Conservation (phyloP, 2,329 filamentous ascomycete genomes). For the Ascochyta rabiei region DNA sequence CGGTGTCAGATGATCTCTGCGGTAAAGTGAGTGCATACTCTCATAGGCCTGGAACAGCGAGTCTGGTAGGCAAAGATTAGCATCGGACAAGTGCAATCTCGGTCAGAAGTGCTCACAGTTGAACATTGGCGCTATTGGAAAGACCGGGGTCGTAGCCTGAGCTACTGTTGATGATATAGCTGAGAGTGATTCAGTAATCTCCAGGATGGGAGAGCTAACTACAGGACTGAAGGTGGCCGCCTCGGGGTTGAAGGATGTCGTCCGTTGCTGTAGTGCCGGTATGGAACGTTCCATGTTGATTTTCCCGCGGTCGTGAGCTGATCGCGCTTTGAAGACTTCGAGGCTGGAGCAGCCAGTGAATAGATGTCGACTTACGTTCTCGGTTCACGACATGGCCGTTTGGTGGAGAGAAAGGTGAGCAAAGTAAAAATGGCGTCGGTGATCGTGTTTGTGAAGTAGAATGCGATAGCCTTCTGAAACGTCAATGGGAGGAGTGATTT, state of each 20-base stretch:
- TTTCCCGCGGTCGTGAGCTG: neutral
- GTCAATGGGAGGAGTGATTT: neutral
- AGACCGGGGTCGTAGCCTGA: neutral
- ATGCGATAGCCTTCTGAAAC: neutral
- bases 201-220: neutral
- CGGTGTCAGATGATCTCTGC: neutral
- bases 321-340: neutral
- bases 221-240: constrained; percentile 15
- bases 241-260: constrained; percentile 16
- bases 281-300: constrained; percentile 3
- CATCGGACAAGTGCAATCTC: no score
- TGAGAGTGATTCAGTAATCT: neutral
- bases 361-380: neutral
- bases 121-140: constrained; percentile 8
- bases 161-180: neutral
- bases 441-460: neutral
- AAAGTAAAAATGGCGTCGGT: neutral
- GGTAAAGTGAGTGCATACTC: neutral
- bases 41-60: neutral
- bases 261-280: neutral
- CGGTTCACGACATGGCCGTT: neutral
- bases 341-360: neutral
- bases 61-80: neutral
- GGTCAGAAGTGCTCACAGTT: neutral
- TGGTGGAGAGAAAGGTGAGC: neutral